Evolutionary conservation across 2,329 filamentous ascomycete species (phyloP).

Genomic region (Zasmidium citrigriseum): DNA sequence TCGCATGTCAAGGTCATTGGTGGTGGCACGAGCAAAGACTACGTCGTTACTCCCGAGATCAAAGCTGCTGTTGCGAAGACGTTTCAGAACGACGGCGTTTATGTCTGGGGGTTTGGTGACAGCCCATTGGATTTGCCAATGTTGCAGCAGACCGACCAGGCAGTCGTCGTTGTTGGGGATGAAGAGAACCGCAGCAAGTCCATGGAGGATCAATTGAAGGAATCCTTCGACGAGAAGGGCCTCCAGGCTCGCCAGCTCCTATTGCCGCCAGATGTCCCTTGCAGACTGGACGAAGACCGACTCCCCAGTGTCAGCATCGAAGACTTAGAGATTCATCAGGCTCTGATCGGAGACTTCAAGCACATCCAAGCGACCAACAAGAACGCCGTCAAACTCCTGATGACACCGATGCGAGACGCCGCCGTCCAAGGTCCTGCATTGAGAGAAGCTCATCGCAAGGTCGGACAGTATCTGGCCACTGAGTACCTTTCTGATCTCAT

Average conservation of each 20-base stretch:
- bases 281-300: constrained; percentile 41
- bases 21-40: constrained; percentile 47
- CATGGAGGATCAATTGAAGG: constrained; percentile 52
- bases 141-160: constrained; percentile 54
- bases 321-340: constrained; percentile 27
- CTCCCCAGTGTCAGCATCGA: constrained; percentile 47
- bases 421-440: constrained; percentile 47
- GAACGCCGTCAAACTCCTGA: constrained; percentile 52
- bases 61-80: constrained; percentile 53
- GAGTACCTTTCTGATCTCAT: constrained; percentile 51
- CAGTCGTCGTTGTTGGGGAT: constrained; percentile 58
- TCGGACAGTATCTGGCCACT: constrained; percentile 57
- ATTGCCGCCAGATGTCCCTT: constrained; percentile 40
- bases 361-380: constrained; percentile 42
- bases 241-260: constrained; percentile 51
- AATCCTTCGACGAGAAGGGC: constrained; percentile 42
- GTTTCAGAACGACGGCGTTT: constrained; percentile 39
- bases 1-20: constrained; percentile 55
- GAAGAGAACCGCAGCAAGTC: constrained; percentile 48
- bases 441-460: constrained; percentile 49
- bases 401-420: constrained; percentile 56
- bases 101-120: constrained; percentile 62
- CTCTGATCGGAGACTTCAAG: constrained; percentile 28
- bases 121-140: constrained; percentile 61
- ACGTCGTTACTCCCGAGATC: constrained; percentile 53